These are phyloP conservation scores for Phaeosphaeriaceae sp. DNA, from an alignment of 2,329 filamentous ascomycete genomes.

Conservation along the genomic window DNA sequence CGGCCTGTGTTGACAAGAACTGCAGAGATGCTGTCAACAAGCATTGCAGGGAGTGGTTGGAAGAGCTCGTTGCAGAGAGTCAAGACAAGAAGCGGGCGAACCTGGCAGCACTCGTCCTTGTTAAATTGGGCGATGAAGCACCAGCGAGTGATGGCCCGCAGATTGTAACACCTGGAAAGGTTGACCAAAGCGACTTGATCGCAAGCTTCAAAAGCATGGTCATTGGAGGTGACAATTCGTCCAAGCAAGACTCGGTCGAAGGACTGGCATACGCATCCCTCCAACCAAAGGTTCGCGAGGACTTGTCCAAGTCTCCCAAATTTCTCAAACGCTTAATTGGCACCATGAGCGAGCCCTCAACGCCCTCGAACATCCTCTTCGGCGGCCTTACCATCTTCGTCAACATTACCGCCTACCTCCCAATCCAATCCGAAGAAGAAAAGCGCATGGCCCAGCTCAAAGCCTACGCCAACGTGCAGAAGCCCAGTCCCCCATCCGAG, in stretches of 20 bases:
- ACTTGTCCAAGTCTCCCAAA: constrained; percentile 70
- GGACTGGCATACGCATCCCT: constrained; percentile 92
- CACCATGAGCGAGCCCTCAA: constrained; percentile 55
- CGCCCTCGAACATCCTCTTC: constrained; percentile 71
- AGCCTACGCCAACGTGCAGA: constrained; percentile 88
- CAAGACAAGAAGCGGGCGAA: constrained; percentile 63
- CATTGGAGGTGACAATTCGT: constrained; percentile 63
- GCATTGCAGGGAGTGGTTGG: constrained; percentile 86
- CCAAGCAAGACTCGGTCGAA: constrained; percentile 78
- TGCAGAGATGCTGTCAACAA: constrained; percentile 86
- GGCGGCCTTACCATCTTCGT: constrained; percentile 84
- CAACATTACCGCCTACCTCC: constrained; percentile 84
- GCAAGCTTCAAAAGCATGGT: constrained; percentile 69
- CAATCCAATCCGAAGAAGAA: constrained; percentile 83
- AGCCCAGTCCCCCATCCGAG: constrained; percentile 66
- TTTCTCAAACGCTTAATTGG: constrained; percentile 76
- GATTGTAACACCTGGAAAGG: constrained; percentile 39
- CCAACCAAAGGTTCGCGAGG: constrained; percentile 83
- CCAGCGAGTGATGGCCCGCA: constrained; percentile 34
- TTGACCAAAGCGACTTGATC: constrained; percentile 58
- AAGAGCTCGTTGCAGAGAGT: constrained; percentile 79
- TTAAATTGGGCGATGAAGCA: constrained; percentile 57
- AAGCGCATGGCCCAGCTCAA: constrained; percentile 92
- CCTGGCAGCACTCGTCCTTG: constrained; percentile 62
- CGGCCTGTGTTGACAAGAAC: constrained; percentile 82